Conservation (phyloP, 202 grass and related monocot genomes). For the Hordeum pubiflorum region DNA sequence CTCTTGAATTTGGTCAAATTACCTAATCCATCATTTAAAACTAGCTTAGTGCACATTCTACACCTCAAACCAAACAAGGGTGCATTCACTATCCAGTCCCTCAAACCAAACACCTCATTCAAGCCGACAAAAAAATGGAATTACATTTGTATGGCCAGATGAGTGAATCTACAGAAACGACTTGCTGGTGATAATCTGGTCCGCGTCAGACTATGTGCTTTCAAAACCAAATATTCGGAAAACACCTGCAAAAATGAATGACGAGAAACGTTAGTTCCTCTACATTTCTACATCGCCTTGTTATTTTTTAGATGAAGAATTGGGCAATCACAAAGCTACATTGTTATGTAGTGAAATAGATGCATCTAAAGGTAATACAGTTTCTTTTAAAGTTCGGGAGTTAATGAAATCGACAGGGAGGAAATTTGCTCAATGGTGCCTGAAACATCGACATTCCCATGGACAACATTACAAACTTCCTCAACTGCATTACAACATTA, state of each 20-base stretch:
- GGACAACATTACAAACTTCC: not conserved
- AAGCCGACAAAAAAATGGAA: not conserved
- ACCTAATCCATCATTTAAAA: not conserved
- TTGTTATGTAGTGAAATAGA: not conserved
- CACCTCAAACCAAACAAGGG: not conserved
- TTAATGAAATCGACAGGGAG: not conserved
- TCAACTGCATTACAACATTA: not conserved
- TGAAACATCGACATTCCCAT: not conserved
- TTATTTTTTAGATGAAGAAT: not conserved
- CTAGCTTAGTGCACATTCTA: not conserved
- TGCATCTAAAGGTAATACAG: not conserved
- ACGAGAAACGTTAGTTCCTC: not conserved
- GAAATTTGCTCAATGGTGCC: not conserved
- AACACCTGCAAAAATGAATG: slow-evolving; percentile 51
- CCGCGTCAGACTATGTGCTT: slow-evolving; percentile 36
- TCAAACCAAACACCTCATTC: not conserved
- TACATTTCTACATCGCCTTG: not conserved
- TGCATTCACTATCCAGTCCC: not conserved
- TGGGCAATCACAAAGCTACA: not conserved
- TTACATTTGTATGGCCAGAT: not conserved
- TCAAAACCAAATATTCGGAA: slow-evolving; percentile 94
- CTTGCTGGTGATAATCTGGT: not conserved
- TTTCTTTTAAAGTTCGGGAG: not conserved
- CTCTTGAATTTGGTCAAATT: not conserved
- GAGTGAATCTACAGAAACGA: slow-evolving; percentile 24